Percentiles rank a stretch among this genome's conserved stretches.
phyloP scores from a whole-genome alignment of 2,329 filamentous ascomycete genomes.

The Verruconis gallopava region DNA sequence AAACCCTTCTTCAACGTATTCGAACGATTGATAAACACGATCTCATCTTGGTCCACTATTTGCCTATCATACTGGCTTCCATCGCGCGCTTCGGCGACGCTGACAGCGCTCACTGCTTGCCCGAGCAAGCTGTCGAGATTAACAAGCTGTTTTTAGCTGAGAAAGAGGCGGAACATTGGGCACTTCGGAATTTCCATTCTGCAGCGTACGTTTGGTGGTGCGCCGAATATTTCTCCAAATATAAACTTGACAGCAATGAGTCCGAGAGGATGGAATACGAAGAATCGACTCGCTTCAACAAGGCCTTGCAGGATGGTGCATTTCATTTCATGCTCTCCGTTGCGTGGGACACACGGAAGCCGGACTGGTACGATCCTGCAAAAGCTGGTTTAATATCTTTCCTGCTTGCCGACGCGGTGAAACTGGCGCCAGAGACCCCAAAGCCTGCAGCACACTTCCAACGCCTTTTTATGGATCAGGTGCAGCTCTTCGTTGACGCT shows the following conservation, averaged over 20 bases:
- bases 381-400: slow-evolving; percentile 70
- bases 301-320: slow-evolving; percentile 73
- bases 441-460: slow-evolving; percentile 63
- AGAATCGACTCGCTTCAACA: slow-evolving; percentile 48
- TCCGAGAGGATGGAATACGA: slow-evolving; percentile 33
- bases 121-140: slow-evolving; percentile 57
- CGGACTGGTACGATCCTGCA: slow-evolving; percentile 79
- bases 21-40: slow-evolving; percentile 68
- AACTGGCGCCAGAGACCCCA: slow-evolving; percentile 53
- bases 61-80: slow-evolving; percentile 66
- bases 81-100: slow-evolving; percentile 68
- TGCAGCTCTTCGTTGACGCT: slow-evolving; percentile 79
- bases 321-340: slow-evolving; percentile 85
- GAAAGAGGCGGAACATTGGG: slow-evolving; percentile 49
- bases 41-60: slow-evolving; percentile 59
- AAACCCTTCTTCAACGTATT: slow-evolving; percentile 53
- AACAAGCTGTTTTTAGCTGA: slow-evolving; percentile 55
- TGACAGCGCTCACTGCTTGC: slow-evolving; percentile 49
- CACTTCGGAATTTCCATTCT: slow-evolving; percentile 62
- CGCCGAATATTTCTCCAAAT: slow-evolving; percentile 78
- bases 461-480: slow-evolving; percentile 57
- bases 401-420: slow-evolving; percentile 66
- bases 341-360: slow-evolving; percentile 65
- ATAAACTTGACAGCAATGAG: slow-evolving; percentile 50
- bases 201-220: slow-evolving; percentile 77